Base-by-base conservation (phyloP, 2,329 filamentous ascomycete species). In the Stylonectria norvegica region DNA sequence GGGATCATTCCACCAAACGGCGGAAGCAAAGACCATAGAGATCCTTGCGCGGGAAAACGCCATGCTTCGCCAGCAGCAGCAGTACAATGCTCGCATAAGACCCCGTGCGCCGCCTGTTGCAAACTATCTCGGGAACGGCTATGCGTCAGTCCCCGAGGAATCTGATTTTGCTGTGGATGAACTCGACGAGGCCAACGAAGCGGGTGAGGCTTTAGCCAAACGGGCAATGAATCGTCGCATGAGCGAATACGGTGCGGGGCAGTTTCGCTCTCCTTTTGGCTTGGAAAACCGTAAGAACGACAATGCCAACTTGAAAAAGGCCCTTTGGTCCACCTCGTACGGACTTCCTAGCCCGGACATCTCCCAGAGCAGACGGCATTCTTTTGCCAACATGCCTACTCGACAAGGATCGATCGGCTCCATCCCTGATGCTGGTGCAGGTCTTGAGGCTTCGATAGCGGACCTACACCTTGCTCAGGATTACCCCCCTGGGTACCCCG, bases 291-390 rank as follows among this genome's bases (percentile, higher is more conserved):
- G 79, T 41, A 83, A 83, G 53, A 58, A 78, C 8, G 81, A 85
- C 45, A 81, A 76, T 50, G 49, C 59, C 36, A 63, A 61, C 25
- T 70, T 84, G 7, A 84, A 83, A 62, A 83, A 79, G 55, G 79
- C 75, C 4, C 77, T 79, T 46, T 89, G 85, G 85, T 83, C 86
- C 50, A 85, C 77, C 52, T 81, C 81, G 5, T 72, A 82, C n/a
- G 81, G 78, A 2, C 85, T 86, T 58, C 75, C 77, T 31, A 72
- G 78, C 17, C 72, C 70, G 4, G 83, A 86, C 45, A 70, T 80
- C 20, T 79, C 83, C 10, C 85, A 89, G 55, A 89, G 85, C 54
- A 78, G 87, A 43, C 80, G 87, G 19, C 87, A 91, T 62, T 91
- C 87, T 2, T 88, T 93, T 58, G 87, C 81, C 36, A 82, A 82